Percentiles rank a stretch among this genome's conserved stretches.
These are phyloP conservation scores for Rhexocercosporidium sp. DNA, from an alignment of 2,329 filamentous ascomycete species.

Conservation along the genomic window DNA sequence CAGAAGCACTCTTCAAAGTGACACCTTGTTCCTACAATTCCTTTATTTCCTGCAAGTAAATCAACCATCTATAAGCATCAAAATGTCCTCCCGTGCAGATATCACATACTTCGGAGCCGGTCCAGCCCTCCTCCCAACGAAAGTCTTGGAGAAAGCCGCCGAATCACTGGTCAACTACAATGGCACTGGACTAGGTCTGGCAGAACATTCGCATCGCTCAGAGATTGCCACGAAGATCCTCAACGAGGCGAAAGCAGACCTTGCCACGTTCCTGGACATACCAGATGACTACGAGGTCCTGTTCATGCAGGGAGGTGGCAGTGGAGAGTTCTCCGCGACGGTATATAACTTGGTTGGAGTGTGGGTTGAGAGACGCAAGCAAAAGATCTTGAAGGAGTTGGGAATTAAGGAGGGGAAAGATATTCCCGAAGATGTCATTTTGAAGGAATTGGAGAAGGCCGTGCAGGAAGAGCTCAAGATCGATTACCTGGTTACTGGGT, in stretches of 20 bases:
- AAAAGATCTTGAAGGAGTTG: slow-evolving; percentile 61
- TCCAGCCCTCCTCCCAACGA: slow-evolving; percentile 82
- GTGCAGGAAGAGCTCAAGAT: slow-evolving; percentile 75
- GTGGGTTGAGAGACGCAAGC: slow-evolving; percentile 76
- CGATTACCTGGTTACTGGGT: slow-evolving; percentile 88
- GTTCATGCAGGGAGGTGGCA: slow-evolving; percentile 87
- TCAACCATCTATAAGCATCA: not conserved
- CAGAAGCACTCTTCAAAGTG: not conserved
- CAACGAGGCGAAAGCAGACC: slow-evolving; percentile 75
- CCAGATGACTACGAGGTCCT: slow-evolving; percentile 86
- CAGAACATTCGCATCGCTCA: slow-evolving; percentile 90
- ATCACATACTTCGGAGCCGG: slow-evolving; percentile 90
- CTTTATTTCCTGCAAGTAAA: not conserved
- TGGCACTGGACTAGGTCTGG: slow-evolving; percentile 80
- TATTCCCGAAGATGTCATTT: slow-evolving; percentile 57
- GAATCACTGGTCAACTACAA: slow-evolving; percentile 82
- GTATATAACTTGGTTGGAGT: slow-evolving; percentile 83
- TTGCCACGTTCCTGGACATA: slow-evolving; percentile 78
- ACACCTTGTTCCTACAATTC: too few species aligned
- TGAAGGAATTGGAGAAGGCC: slow-evolving; percentile 64
- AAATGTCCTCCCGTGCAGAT: slow-evolving; percentile 74
- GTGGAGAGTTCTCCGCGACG: slow-evolving; percentile 81
- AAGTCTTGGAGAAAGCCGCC: slow-evolving; percentile 78
- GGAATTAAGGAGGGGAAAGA: slow-evolving; percentile 52
- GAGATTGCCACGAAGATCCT: slow-evolving; percentile 79